Conservation (phyloP, 2,329 filamentous ascomycete species). For the Sclerotinia spermophila region DNA sequence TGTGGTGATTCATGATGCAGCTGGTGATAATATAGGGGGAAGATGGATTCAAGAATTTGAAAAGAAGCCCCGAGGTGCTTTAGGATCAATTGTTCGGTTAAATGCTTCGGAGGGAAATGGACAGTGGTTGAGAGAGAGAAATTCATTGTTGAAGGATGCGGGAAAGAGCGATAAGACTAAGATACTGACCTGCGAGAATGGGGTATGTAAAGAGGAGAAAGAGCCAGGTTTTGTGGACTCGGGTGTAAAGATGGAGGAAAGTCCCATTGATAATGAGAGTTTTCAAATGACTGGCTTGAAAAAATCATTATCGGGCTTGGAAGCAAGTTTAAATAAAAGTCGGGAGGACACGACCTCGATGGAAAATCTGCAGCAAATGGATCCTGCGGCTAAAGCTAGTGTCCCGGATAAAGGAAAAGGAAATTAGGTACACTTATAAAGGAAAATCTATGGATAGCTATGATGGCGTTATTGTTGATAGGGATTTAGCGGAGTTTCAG, state of each 20-base stretch:
- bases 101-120: constrained; percentile 24
- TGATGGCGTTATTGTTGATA: background rate
- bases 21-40: constrained; percentile 17
- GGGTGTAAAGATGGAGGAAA: background rate
- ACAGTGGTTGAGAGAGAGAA: constrained; percentile 50
- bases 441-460: background rate
- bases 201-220: constrained; percentile 43
- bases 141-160: constrained; percentile 40
- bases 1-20: constrained; percentile 45
- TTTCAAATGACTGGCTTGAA: background rate
- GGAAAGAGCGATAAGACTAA: constrained; percentile 39
- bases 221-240: constrained; percentile 13
- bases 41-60: constrained; percentile 38
- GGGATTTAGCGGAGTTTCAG: background rate
- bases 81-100: constrained; percentile 30
- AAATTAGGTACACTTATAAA: background rate
- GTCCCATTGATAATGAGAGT: background rate
- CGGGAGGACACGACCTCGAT: background rate
- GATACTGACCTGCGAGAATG: constrained; percentile 47
- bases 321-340: background rate
- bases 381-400: background rate
- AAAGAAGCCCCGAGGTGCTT: constrained; percentile 32
- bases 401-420: background rate
- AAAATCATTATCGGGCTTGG: background rate
- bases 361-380: background rate